Evolutionary conservation across 305 asterid genomes (phyloP).

Genomic region (Fraxinus latifolia): DNA sequence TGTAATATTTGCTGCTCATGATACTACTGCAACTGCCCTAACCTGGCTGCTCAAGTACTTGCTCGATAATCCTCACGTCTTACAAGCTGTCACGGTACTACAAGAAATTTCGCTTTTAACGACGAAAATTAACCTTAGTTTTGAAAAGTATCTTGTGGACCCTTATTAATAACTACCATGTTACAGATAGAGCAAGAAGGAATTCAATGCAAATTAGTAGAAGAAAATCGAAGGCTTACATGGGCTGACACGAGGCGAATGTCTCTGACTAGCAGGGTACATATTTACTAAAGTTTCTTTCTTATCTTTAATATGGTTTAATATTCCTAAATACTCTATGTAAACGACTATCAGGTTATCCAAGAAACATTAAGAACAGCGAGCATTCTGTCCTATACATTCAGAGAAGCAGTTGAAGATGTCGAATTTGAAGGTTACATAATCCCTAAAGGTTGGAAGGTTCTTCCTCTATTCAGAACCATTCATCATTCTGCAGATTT

Average conservation of each 20-base stretch:
- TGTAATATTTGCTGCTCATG: constrained; percentile 73
- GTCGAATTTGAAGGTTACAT: constrained; percentile 60
- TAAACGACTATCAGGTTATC: constrained; percentile 37
- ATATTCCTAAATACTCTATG: neutral
- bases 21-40: constrained; percentile 69
- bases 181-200: constrained; percentile 58
- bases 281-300: neutral
- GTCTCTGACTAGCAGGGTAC: constrained; percentile 52
- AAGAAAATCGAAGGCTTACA: constrained; percentile 42
- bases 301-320: neutral
- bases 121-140: neutral
- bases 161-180: neutral
- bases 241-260: constrained; percentile 71
- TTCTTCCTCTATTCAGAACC: constrained; percentile 69
- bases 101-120: neutral
- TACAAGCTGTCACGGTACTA: constrained; percentile 45
- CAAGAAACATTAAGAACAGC: constrained; percentile 71
- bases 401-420: constrained; percentile 67
- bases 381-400: constrained; percentile 65
- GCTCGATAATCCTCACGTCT: constrained; percentile 47
- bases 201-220: constrained; percentile 24
- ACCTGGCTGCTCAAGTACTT: constrained; percentile 73
- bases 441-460: constrained; percentile 83
- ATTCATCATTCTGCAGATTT: constrained; percentile 61
- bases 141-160: neutral